These are phyloP conservation scores for Ceratobasidium sp. DNA, from an alignment of 1,284 basidiomycete genomes.

Conservation along the genomic window DNA sequence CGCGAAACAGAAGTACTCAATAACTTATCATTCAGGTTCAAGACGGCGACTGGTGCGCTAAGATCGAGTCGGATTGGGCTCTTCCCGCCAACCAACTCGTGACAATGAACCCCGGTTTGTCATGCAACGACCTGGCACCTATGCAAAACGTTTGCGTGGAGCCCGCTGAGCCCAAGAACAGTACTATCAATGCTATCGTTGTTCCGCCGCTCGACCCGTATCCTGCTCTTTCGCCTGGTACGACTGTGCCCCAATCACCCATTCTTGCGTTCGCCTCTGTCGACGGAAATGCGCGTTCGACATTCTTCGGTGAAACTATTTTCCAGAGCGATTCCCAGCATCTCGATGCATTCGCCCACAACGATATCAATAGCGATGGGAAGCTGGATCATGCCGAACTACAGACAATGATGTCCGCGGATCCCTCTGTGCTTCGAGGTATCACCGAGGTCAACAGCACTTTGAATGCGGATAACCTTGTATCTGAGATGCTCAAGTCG, in stretches of 20 bases:
- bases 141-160: not conserved
- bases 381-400: constrained; percentile 11
- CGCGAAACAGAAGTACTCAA: not conserved
- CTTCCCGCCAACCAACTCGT: constrained; percentile 6
- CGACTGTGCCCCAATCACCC: constrained; percentile 12
- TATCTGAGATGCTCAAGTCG: constrained; percentile 11
- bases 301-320: constrained; percentile 12
- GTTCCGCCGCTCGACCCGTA: not conserved
- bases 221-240: constrained; percentile 18
- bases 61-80: constrained; percentile 12
- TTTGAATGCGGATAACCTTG: constrained; percentile 4
- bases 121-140: constrained; percentile 14
- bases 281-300: constrained; percentile 14
- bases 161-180: not conserved
- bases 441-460: constrained; percentile 12
- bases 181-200: not conserved
- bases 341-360: constrained; percentile 9
- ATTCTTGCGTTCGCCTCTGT: constrained; percentile 12
- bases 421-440: constrained; percentile 7
- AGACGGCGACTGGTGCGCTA: constrained; percentile 38
- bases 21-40: constrained; percentile 12
- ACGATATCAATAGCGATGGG: constrained; percentile 25
- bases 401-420: constrained; percentile 12
- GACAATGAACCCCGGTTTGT: constrained; percentile 17
- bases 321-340: constrained; percentile 29